Conservation (phyloP, 768 basidiomycete species). For the Sarcodon aspratus region DNA sequence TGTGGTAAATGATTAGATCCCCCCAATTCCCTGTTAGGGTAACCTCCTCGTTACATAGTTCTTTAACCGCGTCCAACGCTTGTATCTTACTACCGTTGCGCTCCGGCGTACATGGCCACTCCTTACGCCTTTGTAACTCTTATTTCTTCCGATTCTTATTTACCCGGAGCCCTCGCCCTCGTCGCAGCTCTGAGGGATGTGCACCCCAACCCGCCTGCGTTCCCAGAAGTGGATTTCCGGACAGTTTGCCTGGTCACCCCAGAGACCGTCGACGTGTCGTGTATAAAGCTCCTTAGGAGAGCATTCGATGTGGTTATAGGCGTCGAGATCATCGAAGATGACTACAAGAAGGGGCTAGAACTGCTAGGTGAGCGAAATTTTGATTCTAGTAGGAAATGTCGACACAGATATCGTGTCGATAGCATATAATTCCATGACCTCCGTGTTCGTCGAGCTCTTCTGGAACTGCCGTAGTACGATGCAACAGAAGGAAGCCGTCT, state of each 20-base stretch:
- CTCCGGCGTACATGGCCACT: constrained; percentile 33
- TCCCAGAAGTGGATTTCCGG: constrained; percentile 58
- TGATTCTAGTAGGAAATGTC: constrained; percentile 1
- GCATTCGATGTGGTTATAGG: constrained; percentile 83
- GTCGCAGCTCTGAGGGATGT: constrained; percentile 77
- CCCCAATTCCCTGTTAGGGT: too few relatives aligned
- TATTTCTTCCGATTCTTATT: constrained; percentile 83
- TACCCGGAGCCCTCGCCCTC: constrained; percentile 84
- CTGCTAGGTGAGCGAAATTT: constrained; percentile 63
- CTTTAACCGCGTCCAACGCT: too few relatives aligned
- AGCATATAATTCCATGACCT: neutral
- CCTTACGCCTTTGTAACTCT: constrained; percentile 85
- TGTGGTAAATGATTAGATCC: too few relatives aligned
- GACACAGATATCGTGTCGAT: neutral
- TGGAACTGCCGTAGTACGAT: too few relatives aligned
- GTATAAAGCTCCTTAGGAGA: constrained; percentile 68
- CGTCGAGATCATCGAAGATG: constrained; percentile 76
- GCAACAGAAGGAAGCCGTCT: too few relatives aligned
- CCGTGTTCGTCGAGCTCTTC: neutral
- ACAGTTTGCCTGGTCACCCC: constrained; percentile 92
- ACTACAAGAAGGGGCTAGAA: constrained; percentile 52
- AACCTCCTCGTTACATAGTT: too few relatives aligned
- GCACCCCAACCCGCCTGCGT: constrained; percentile 46
- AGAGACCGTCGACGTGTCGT: constrained; percentile 76
- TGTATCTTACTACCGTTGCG: too few relatives aligned